Evolutionary conservation across 176 grass and related monocot genomes (phyloP).

Genomic region (Elymus sibiricus): DNA sequence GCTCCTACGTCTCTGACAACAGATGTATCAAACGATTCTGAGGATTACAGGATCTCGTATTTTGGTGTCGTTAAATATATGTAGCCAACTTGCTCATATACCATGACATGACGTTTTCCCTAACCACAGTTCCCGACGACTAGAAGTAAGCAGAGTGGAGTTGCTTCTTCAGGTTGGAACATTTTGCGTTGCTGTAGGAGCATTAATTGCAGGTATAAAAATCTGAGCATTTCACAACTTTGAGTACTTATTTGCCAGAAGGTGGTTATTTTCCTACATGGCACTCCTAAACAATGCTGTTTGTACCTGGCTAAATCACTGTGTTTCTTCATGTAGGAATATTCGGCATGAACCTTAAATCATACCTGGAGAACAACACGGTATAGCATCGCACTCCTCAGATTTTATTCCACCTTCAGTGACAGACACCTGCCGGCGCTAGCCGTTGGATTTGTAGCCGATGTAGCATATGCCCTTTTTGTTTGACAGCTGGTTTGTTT

Average conservation of each 20-base stretch:
- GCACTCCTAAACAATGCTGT: not conserved
- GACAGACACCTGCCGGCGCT: not conserved
- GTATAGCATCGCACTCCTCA: conserved; percentile 41
- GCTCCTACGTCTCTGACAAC: not conserved
- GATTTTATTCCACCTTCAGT: conserved; percentile 23
- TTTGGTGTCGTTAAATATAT: not conserved
- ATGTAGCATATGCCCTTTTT: not conserved
- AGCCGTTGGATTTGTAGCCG: not conserved
- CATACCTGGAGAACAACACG: conserved; percentile 75
- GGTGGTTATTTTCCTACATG: not conserved
- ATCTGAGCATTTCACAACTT: conserved; percentile 14
- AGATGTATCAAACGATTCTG: not conserved
- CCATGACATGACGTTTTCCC: not conserved
- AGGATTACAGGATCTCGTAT: not conserved
- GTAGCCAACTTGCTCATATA: not conserved
- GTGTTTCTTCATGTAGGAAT: conserved; percentile 54
- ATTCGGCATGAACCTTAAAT: conserved; percentile 96
- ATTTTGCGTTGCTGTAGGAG: conserved; percentile 87
- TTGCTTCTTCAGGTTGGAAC: conserved; percentile 96
- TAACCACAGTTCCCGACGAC: conserved; percentile 67
- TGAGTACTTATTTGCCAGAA: not conserved
- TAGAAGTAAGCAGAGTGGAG: conserved; percentile 94
- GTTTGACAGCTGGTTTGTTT: conserved; percentile 37
- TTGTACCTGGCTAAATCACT: not conserved
- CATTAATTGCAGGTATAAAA: conserved; percentile 82